Conservation (phyloP, 257 asterid genomes). For the Nicotiana attenuata region DNA sequence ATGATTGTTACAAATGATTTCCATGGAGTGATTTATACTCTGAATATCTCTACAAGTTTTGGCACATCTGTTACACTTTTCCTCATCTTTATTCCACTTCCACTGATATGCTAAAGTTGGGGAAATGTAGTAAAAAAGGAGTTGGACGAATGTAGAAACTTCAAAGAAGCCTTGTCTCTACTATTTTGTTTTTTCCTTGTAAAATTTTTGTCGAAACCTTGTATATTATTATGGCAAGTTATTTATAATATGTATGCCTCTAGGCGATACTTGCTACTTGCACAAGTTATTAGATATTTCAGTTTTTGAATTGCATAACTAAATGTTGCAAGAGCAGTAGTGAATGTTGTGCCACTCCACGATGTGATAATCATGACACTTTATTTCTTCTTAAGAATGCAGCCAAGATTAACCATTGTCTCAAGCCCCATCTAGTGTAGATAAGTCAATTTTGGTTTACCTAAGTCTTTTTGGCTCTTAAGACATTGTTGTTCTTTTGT, state of each 20-base stretch:
- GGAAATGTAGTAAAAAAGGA: background rate
- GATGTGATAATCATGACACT: no score
- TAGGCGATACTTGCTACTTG: background rate
- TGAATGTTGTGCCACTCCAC: background rate
- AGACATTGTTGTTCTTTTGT: background rate
- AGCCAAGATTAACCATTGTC: no score
- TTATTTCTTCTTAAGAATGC: no score
- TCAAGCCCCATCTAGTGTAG: no score
- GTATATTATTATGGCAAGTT: background rate
- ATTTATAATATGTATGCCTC: background rate
- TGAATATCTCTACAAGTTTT: no score
- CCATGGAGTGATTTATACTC: no score
- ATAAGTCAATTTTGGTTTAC: background rate
- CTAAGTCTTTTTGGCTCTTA: background rate
- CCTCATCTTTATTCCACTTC: background rate
- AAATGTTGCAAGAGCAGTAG: background rate
- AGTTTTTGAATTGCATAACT: background rate
- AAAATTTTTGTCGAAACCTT: background rate
- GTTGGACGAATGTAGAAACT: background rate
- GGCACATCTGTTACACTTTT: no score
- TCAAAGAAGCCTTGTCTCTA: background rate
- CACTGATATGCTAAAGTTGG: background rate
- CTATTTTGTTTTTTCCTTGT: background rate
- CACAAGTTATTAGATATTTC: background rate
- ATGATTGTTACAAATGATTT: no score